These are phyloP conservation scores for Saccharomycopsis javanensis DNA, from an alignment of 805 yeast species.

Conservation along the genomic window DNA sequence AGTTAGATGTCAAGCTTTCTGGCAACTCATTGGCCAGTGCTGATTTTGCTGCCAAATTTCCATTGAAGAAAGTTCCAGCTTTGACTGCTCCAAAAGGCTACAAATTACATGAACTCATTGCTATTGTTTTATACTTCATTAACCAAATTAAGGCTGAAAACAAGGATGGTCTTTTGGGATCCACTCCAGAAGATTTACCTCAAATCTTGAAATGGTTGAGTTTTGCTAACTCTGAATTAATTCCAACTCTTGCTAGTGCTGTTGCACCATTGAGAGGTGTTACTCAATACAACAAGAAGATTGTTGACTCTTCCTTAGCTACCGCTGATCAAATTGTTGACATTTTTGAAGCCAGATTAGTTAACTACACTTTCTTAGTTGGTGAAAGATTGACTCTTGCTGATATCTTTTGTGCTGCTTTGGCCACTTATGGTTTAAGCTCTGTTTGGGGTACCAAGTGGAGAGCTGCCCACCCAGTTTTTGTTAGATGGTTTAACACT, in stretches of 20 bases:
- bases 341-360: conserved; percentile 11
- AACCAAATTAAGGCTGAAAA: conserved; percentile 5
- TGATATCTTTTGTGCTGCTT: conserved; percentile 9
- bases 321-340: conserved; percentile 5
- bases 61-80: conserved; percentile 14
- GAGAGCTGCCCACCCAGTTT: conserved; percentile 8
- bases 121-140: conserved; percentile 10
- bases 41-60: conserved; percentile 26
- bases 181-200: conserved; percentile 18
- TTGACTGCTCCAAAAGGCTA: conserved; percentile 9
- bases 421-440: conserved; percentile 41
- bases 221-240: conserved; percentile 10
- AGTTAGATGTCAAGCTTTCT: conserved; percentile 7
- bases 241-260: conserved; percentile 30
- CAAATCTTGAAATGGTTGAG: conserved; percentile 15
- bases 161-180: conserved; percentile 8
- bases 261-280: conserved; percentile 37
- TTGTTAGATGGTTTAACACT: conserved; percentile 27
- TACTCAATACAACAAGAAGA: conserved; percentile 11
- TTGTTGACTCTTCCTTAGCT: conserved; percentile 3
- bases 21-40: conserved; percentile 50
- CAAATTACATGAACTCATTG: conserved; percentile 14
- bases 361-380: conserved; percentile 10
- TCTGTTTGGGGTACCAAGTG: conserved; percentile 32
- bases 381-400: conserved; percentile 16